These are phyloP conservation scores for Rhynchospora tenuis DNA, from an alignment of 176 grass and related monocot genomes.

Conservation along the genomic window DNA sequence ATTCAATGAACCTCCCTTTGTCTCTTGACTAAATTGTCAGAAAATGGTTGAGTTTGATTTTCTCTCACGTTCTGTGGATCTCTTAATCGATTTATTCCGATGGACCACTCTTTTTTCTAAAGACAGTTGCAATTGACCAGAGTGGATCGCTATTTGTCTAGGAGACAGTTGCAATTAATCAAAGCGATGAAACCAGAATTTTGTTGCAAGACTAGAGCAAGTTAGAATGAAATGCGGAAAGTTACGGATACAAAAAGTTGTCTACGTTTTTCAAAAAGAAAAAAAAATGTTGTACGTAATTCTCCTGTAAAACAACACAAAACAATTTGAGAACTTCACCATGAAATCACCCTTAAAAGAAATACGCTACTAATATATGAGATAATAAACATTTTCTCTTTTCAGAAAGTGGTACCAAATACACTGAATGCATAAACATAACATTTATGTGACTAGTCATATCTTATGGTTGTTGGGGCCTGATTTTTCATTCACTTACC, in stretches of 20 bases:
- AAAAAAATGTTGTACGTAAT: not conserved
- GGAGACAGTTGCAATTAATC: not conserved
- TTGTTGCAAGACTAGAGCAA: not conserved
- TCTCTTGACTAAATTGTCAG: not conserved
- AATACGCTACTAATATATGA: not conserved
- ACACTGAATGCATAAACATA: not conserved
- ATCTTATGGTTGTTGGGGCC: not conserved
- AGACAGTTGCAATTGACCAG: not conserved
- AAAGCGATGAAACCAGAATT: not conserved
- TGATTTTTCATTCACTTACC: not conserved
- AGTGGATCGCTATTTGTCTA: not conserved
- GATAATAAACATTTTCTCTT: not conserved
- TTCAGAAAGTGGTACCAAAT: not conserved
- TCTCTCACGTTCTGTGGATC: slow-evolving; percentile 13
- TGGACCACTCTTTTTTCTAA: slow-evolving; percentile 2
- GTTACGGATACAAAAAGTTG: not conserved
- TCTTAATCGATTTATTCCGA: not conserved
- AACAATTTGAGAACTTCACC: not conserved
- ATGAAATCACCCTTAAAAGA: not conserved
- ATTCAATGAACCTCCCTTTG: not conserved
- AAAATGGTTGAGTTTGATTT: not conserved
- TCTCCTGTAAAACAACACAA: not conserved
- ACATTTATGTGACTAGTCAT: not conserved
- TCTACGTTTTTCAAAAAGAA: not conserved
- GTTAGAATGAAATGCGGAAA: not conserved